These are phyloP conservation scores for Toxoplasma gondii DNA, from an alignment of 169 alveolate species.

Conservation along the genomic window DNA sequence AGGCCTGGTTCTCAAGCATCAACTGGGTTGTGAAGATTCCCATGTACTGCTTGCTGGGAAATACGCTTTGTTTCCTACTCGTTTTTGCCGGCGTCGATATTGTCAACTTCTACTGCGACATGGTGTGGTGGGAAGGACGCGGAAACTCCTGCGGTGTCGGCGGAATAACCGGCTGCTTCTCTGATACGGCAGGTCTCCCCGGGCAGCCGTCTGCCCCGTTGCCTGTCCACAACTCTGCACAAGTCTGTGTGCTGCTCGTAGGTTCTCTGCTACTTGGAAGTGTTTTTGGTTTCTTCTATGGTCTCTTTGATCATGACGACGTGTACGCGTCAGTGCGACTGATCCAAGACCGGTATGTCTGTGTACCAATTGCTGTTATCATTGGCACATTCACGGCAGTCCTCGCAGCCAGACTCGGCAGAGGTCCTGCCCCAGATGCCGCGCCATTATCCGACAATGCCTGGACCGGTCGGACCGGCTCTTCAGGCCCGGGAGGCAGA, in stretches of 20 bases:
- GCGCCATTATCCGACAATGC: background rate
- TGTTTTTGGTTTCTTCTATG: conserved; percentile 22
- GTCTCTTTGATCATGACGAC: conserved; percentile 1
- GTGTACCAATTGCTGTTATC: conserved; percentile 30
- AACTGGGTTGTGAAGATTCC: conserved; percentile 30
- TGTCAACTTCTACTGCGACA: conserved; percentile 43
- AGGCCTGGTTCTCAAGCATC: background rate
- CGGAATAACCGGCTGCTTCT: background rate
- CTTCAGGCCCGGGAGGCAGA: background rate
- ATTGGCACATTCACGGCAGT: conserved; percentile 26
- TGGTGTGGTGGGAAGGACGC: background rate
- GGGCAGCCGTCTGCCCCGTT: background rate
- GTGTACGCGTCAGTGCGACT: background rate
- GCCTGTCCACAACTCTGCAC: conserved; percentile 22
- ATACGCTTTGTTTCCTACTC: background rate
- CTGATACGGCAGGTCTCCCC: background rate
- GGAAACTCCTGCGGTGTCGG: background rate
- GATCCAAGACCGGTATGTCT: background rate
- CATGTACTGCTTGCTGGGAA: conserved; percentile 9
- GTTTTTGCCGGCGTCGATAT: conserved; percentile 37
- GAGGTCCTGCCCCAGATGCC: background rate
- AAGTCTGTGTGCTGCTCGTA: conserved; percentile 1
- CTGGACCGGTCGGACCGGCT: background rate
- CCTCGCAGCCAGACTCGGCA: background rate
- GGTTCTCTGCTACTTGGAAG: conserved; percentile 34